Evolutionary conservation across 2,329 filamentous ascomycete genomes (phyloP).

Genomic region (Monilinia polystroma): DNA sequence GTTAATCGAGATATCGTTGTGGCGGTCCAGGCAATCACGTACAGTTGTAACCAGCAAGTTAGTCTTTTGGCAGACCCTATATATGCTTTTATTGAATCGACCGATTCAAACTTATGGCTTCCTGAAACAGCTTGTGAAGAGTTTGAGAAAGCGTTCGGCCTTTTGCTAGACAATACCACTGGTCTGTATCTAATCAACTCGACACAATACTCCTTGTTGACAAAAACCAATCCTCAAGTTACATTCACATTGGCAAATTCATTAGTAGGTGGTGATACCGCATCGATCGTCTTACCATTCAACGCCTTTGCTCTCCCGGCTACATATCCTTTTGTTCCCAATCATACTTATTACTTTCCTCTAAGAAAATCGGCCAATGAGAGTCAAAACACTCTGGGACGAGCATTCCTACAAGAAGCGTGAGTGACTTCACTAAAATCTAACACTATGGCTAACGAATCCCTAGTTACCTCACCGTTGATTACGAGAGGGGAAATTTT

Average conservation of each 20-base stretch:
- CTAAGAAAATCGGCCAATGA: constrained; percentile 40
- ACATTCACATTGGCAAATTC: constrained; percentile 36
- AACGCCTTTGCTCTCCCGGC: constrained; percentile 33
- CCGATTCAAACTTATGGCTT: constrained; percentile 62
- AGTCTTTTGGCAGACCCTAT: constrained; percentile 41
- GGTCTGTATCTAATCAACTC: constrained; percentile 63
- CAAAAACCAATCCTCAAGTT: constrained; percentile 34
- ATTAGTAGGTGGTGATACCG: constrained; percentile 34
- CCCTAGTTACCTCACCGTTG: constrained; percentile 35
- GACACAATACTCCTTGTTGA: constrained; percentile 37
- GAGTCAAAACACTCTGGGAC: constrained; percentile 43
- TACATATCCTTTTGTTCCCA: constrained; percentile 34
- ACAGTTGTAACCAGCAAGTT: constrained; percentile 38
- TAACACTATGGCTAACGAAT: constrained; percentile 6
- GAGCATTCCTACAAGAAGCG: constrained; percentile 44
- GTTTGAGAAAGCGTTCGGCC: constrained; percentile 62
- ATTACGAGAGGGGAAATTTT: constrained; percentile 38
- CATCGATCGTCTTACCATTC: constrained; percentile 35
- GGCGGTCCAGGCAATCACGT: constrained; percentile 43
- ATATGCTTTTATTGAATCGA: constrained; percentile 54
- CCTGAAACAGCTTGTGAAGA: constrained; percentile 58
- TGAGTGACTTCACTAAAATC: constrained; percentile 22
- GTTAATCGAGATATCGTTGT: constrained; percentile 45
- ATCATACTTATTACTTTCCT: constrained; percentile 49
- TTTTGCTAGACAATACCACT: constrained; percentile 61